Evolutionary conservation across 2,329 filamentous ascomycete species (phyloP).

Genomic region (Aspergillus sp.): DNA sequence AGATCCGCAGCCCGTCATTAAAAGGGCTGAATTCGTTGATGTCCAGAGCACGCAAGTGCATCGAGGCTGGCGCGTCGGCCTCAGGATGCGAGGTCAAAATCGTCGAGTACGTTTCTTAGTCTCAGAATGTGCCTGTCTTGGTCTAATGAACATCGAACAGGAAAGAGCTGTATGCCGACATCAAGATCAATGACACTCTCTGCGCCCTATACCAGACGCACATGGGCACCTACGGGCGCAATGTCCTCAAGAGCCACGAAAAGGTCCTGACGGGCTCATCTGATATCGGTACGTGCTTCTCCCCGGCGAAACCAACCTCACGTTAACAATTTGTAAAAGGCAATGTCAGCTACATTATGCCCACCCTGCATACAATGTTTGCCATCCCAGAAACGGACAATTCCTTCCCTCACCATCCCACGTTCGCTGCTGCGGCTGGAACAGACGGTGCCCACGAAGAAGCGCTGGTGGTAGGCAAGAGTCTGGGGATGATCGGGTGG

Average conservation of each 20-base stretch:
- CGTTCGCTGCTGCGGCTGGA: constrained; percentile 48
- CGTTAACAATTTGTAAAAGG: constrained; percentile 31
- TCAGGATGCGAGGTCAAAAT: constrained; percentile 36
- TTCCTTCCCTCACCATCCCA: constrained; percentile 36
- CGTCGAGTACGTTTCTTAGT: constrained; percentile 29
- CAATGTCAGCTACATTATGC: constrained; percentile 51
- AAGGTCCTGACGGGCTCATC: constrained; percentile 46
- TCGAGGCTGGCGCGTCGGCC: constrained; percentile 36
- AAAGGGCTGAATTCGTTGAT: constrained; percentile 38
- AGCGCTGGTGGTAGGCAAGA: constrained; percentile 49
- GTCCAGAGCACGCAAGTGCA: constrained; percentile 31
- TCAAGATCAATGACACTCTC: constrained; percentile 47
- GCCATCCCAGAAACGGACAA: constrained; percentile 42
- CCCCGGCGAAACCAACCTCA: too few relatives aligned
- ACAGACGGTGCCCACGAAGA: constrained; percentile 42
- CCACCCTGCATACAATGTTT: constrained; percentile 52
- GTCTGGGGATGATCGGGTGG: constrained; percentile 43
- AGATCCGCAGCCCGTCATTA: constrained; percentile 47
- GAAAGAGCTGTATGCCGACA: constrained; percentile 43
- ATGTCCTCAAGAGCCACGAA: constrained; percentile 37
- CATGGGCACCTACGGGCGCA: constrained; percentile 44
- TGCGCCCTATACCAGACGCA: constrained; percentile 46
- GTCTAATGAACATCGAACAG: constrained; percentile 4
- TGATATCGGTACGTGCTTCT: constrained; percentile 42
- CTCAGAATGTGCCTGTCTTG: background rate